Base-by-base conservation (phyloP, 164 flowering plant species). In the Protea cynaroides region DNA sequence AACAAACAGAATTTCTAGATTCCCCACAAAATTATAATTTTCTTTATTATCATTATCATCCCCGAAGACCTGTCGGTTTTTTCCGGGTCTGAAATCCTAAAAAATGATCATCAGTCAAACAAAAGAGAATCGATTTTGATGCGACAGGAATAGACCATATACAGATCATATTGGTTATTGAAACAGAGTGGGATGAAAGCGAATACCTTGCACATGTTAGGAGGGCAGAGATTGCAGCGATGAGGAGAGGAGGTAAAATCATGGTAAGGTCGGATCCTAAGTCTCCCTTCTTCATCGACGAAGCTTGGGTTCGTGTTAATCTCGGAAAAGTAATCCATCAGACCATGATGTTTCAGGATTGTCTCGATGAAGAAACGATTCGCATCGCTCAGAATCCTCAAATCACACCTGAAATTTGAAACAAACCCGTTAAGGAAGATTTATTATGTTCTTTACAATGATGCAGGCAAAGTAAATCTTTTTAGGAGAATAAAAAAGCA, bases 121-220 rank as follows among this genome's bases (percentile, higher is more conserved):
- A 37, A 37, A 37, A 37, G 40, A 37, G 40, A 37, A 37, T 37
- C 4, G 4, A 37, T 34, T 13, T 15, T 19, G 37, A 25, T 12
- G n/a, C n/a, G n/a, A n/a, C n/a, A n/a, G n/a, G n/a, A n/a, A n/a
- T n/a, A n/a, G n/a, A n/a, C n/a, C n/a, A n/a, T n/a, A 29, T 5
- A 29, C 34, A 2, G 34, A 29, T 29, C 2, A 29, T 3, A 29
- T 2, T 29, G 34, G 34, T 29, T 29, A 2, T 29, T 29, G 34
- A 29, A 29, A 29, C 34, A 29, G 2, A 29, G 34, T 29, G 34
- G 34, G 34, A 25, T 59, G 14, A 59, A n/a, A 10, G 47, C 40
- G 24, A 23, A 11, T 83, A 88, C 96, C 94, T 91, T 92, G 90
- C 98, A 92, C 98, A 89, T 84, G 78, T 92, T 92, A 19, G 95